A percentile compares a stretch with the other conserved stretches of the same genome.
These are phyloP conservation scores for Agroathelia rolfsii DNA, from an alignment of 1,284 basidiomycete genomes.

Conservation along the genomic window DNA sequence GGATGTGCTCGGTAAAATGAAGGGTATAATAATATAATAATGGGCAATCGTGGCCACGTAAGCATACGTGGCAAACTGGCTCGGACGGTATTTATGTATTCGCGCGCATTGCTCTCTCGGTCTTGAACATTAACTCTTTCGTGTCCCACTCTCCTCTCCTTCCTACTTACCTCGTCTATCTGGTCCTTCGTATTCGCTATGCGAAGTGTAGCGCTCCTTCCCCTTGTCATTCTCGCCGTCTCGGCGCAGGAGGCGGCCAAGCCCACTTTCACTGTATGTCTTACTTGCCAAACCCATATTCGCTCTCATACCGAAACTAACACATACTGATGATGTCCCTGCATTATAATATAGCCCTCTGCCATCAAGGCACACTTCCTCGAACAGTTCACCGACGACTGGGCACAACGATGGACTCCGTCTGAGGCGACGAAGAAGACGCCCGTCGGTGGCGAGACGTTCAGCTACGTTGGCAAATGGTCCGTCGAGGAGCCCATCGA, in stretches of 20 bases:
- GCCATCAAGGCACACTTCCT: constrained; percentile 86
- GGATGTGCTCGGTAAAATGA: constrained; percentile 9
- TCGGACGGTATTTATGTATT: constrained; percentile 26
- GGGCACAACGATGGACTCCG: constrained; percentile 88
- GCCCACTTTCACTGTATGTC: constrained; percentile 56
- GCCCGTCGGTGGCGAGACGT: constrained; percentile 85
- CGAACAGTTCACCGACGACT: constrained; percentile 94
- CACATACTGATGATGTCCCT: constrained; percentile 10
- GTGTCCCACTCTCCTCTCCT: constrained; percentile 21
- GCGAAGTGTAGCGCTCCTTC: constrained; percentile 77
- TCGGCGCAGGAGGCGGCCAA: constrained; percentile 52
- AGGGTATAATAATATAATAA: constrained; percentile 22
- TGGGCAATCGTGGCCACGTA: constrained; percentile 9
- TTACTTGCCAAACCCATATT: constrained; percentile 9
- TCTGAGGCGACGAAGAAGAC: constrained; percentile 98
- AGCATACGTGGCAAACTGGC: constrained; percentile 39
- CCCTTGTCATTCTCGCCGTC: constrained; percentile 53
- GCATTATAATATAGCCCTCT: constrained; percentile 48
- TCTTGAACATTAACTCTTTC: constrained; percentile 15
- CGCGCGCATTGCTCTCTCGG: constrained; percentile 10
- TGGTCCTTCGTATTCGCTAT: constrained; percentile 67
- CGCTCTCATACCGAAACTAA: constrained; percentile 3
- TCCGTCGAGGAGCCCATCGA: constrained; percentile 80
- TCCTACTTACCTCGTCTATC: constrained; percentile 19
- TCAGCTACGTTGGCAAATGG: constrained; percentile 97